Percentiles rank a stretch among this genome's conserved stretches.
Evolutionary conservation across 2,329 filamentous ascomycete species (phyloP).

Genomic region (Aureobasidium sp.): DNA sequence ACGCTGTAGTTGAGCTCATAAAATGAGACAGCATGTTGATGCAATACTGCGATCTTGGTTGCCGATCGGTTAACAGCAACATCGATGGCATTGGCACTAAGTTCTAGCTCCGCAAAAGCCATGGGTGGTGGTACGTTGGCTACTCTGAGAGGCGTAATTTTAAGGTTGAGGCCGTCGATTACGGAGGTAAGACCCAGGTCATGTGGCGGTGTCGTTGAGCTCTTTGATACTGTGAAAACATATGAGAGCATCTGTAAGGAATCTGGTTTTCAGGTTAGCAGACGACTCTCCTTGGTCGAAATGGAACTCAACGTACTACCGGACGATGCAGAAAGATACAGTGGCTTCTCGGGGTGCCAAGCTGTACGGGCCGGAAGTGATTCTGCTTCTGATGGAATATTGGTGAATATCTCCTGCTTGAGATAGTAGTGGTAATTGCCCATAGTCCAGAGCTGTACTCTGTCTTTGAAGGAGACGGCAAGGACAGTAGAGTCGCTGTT

Average conservation of each 20-base stretch:
- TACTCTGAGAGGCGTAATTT: conserved; percentile 75
- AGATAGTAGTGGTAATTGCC: conserved; percentile 98
- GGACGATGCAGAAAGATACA: conserved; percentile 32
- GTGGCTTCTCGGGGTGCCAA: conserved; percentile 83
- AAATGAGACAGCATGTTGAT: conserved; percentile 57
- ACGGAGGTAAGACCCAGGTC: conserved; percentile 77
- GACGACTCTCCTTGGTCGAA: no score
- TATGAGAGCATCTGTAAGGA: conserved; percentile 48
- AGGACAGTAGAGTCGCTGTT: conserved; percentile 88
- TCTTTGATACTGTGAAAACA: conserved; percentile 59
- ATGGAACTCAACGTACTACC: background rate
- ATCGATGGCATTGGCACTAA: conserved; percentile 61
- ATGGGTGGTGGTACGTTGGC: conserved; percentile 91
- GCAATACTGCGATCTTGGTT: conserved; percentile 63
- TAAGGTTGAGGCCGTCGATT: conserved; percentile 73
- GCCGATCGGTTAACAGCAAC: conserved; percentile 64
- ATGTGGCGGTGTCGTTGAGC: conserved; percentile 61
- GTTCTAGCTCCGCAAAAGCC: conserved; percentile 66
- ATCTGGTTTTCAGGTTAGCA: background rate
- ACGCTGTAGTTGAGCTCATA: conserved; percentile 62
- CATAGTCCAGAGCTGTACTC: conserved; percentile 91
- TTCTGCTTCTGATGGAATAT: background rate
- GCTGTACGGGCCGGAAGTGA: conserved; percentile 21
- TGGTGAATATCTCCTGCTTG: conserved; percentile 68
- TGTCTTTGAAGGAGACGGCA: conserved; percentile 66